Evolutionary conservation across 768 basidiomycete genomes (phyloP).

Genomic region (Hysterangium stoloniferum): DNA sequence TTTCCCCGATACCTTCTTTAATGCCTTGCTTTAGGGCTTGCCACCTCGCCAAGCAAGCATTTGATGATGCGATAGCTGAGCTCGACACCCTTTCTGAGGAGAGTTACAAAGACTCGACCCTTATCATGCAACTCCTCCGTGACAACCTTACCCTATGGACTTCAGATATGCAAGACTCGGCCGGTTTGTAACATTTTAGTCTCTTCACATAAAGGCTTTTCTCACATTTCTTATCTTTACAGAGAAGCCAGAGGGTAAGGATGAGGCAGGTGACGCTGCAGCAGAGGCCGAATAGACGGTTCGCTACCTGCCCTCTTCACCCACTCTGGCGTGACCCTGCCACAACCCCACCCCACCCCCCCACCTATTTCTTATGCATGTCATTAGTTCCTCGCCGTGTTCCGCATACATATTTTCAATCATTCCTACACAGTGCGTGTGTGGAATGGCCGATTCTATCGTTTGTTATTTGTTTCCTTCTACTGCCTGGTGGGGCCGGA

Average conservation of each 20-base stretch:
- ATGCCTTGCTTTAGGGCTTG: constrained; percentile 54
- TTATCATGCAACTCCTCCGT: constrained; percentile 94
- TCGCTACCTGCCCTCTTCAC: background rate
- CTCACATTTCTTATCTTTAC: constrained; percentile 24
- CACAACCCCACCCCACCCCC: background rate
- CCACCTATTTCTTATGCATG: constrained; percentile 4
- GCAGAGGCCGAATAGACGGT: constrained; percentile 36
- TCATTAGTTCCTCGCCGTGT: background rate
- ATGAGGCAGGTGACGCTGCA: constrained; percentile 53
- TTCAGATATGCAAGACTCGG: constrained; percentile 92
- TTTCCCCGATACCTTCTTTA: background rate
- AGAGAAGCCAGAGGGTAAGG: constrained; percentile 72
- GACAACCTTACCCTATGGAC: constrained; percentile 99
- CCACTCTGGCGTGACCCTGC: background rate
- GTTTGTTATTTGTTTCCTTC: background rate
- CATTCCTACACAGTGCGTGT: constrained; percentile 5
- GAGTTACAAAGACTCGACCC: constrained; percentile 97
- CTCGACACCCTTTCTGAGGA: constrained; percentile 98
- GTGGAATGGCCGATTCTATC: background rate
- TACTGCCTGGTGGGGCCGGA: background rate
- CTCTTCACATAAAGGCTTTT: background rate
- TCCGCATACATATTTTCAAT: constrained; percentile 6
- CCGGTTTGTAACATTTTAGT: constrained; percentile 40
- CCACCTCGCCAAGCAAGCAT: constrained; percentile 97
- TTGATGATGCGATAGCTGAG: constrained; percentile 98